Base-by-base conservation (phyloP, 2,329 filamentous ascomycete genomes). In the Penicillium paneum region DNA sequence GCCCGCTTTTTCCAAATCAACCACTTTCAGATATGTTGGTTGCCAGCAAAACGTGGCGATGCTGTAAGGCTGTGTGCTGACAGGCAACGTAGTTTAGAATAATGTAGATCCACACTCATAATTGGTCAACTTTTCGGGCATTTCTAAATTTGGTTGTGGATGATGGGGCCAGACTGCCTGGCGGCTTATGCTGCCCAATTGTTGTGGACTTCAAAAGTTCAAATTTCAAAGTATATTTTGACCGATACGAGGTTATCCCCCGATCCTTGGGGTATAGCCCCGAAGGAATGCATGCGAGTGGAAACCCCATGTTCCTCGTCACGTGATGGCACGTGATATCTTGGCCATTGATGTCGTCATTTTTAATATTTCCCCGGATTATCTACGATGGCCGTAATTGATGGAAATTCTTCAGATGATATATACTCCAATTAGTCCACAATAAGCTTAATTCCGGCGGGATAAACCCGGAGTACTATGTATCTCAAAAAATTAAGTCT, bases 401-500 rank as follows among this genome's bases (percentile, higher is more conserved):
- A 59, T 53, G 57, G 57, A 59, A 59, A 48, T 58, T 46, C 49
- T 34, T 31, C 40, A 52, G 17, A 13, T 10, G 5, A 34, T 17
- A 24, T 21, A 49, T 5, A 13, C 11, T 50, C 28, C 34, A 21
- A 6, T 34, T 54, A 48, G 36, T 47, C 63, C 55, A 55, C n/a
- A 62, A 62, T 42, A 31, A 59, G 58, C 48, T 55, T 58, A 64
- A 64, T 28, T 49, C 61, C 63, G 61, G 61, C 39, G 63, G 63
- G 61, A 62, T 63, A 55, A 28, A 21, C n/a, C 43, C 47, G 43
- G 21, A 42, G 19, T 49, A 39, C 38, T 12, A 24, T n/a, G 34
- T 40, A 24, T 7, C 34, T 42, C 15, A 34, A 29, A 11, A n/a
- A 24, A 8, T 34, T 3, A 13, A 42, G 12, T 12, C 12, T 15